Evolutionary conservation across 2,329 filamentous ascomycete genomes (phyloP), one percentile per base, ranked within the genome.

Genomic region (Beauveria sp.): DNA sequence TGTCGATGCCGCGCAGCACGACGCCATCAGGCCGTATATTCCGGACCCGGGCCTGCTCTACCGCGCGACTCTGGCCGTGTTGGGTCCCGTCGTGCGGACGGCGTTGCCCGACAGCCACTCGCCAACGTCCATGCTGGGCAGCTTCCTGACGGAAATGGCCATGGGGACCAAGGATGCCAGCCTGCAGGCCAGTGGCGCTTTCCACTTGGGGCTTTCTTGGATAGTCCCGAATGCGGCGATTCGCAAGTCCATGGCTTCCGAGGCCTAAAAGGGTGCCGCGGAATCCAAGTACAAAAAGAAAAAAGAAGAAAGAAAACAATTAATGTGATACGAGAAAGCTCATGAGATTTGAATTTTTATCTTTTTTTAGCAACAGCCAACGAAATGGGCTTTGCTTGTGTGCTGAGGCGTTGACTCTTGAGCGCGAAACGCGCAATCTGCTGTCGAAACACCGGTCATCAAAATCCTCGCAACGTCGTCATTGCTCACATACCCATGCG

Each of bases 1-100:
- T 8, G 81, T 91, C 12, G 88, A 91, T 63, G 62, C 67, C 2
- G 54, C 64, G 3, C 63, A 57, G 1, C 83, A 83, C 64, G 64
- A 67, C 1, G 72, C 74, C 12, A 75, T 81, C 62, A 67, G 71
- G 63, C 69, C 73, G 1, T 82, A 79, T 65, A 62, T 79, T 1
- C 78, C 79, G 0, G 42, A 67, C 1, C 65, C 65, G 5, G 68
- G 71, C 0, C 0, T 67, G 1, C 0, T 67, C 8, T 65, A 66
- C 46, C 66, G 58, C 6, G 34, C 66, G 0, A 18, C 62, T 2
- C 16, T 57, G 2, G 46, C 56, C 0, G 4, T 70, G 1, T 7
- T 80, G 2, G 63, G 66, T 0, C 67, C 71, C 0, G 45, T 69
- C 0, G 61, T 77, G 0, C 61, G 70, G 43, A 2, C 34, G 0